Conservation (phyloP, 2,329 filamentous ascomycete species). For the Penicillium concentricum region DNA sequence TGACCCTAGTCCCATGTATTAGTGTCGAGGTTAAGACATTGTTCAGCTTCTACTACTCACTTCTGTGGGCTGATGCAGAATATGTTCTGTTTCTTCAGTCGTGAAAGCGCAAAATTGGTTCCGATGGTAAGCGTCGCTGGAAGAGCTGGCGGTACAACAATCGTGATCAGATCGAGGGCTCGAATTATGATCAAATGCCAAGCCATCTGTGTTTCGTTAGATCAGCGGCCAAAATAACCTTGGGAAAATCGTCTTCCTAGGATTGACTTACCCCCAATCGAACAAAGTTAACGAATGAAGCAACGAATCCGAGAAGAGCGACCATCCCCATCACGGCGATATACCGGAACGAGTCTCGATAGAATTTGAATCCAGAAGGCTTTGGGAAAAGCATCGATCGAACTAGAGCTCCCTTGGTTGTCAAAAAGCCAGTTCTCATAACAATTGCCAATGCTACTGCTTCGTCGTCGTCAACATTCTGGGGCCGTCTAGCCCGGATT, state of each 20-base stretch:
- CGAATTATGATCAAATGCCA: conserved; percentile 91
- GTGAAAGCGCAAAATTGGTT: conserved; percentile 86
- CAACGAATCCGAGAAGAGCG: conserved; percentile 81
- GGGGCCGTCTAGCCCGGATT: conserved; percentile 81
- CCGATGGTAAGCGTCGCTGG: conserved; percentile 95
- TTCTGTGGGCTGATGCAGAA: conserved; percentile 96
- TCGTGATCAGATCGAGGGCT: conserved; percentile 92
- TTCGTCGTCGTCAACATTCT: conserved; percentile 81
- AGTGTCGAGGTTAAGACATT: background rate
- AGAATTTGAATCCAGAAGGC: conserved; percentile 97
- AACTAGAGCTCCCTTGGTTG: conserved; percentile 92
- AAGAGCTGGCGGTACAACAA: conserved; percentile 91
- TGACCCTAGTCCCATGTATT: conserved; percentile 60
- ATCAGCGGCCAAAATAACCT: conserved; percentile 17
- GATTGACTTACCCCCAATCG: conserved; percentile 59
- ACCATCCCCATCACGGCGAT: conserved; percentile 94
- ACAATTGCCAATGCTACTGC: conserved; percentile 90
- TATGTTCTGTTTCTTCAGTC: conserved; percentile 84
- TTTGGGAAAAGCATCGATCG: conserved; percentile 99
- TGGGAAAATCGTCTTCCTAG: background rate
- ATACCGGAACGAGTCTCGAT: conserved; percentile 94
- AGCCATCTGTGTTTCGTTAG: conserved; percentile 52
- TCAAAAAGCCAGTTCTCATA: conserved; percentile 92
- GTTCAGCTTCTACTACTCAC: conserved; percentile 23
- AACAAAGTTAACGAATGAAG: conserved; percentile 91